Evolutionary conservation across 345 rosid species (phyloP).

Genomic region (Draba incana): DNA sequence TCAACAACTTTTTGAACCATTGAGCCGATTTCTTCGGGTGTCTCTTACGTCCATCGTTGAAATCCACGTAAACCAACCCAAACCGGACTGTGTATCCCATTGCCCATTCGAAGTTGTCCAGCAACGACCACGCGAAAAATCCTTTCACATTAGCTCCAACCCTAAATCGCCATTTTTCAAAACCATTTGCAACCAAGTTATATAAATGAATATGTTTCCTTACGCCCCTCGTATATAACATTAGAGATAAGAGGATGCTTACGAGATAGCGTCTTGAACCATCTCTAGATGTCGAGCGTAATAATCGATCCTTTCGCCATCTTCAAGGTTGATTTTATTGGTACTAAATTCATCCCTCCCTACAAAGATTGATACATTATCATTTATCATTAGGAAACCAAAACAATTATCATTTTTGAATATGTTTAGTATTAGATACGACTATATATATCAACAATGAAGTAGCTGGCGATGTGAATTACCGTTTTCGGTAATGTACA

Average conservation of each 20-base stretch:
- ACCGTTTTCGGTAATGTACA: slow-evolving; percentile 71
- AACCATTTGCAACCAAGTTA: no score
- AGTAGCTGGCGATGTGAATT: slow-evolving; percentile 1
- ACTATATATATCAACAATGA: slow-evolving; percentile 1
- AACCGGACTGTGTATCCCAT: slow-evolving; percentile 47
- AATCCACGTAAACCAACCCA: slow-evolving; percentile 50
- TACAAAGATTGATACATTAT: slow-evolving; percentile 13
- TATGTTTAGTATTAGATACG: not conserved
- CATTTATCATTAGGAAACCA: slow-evolving; percentile 3
- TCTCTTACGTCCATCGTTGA: slow-evolving; percentile 42
- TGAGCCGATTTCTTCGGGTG: slow-evolving; percentile 40
- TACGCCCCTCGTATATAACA: not conserved
- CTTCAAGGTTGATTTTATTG: slow-evolving; percentile 26
- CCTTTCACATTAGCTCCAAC: slow-evolving; percentile 52
- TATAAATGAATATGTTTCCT: not conserved
- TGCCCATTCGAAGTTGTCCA: slow-evolving; percentile 52
- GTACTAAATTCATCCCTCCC: slow-evolving; percentile 43
- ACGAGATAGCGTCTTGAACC: slow-evolving; percentile 46
- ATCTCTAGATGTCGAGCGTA: slow-evolving; percentile 42
- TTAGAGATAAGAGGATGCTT: slow-evolving; percentile 15
- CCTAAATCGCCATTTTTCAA: no score
- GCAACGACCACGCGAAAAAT: slow-evolving; percentile 50
- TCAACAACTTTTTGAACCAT: slow-evolving; percentile 37
- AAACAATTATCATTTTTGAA: not conserved
- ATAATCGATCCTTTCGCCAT: slow-evolving; percentile 42